phyloP scores from a whole-genome alignment of 305 asterid genomes.

The Fraxinus dipetala region DNA sequence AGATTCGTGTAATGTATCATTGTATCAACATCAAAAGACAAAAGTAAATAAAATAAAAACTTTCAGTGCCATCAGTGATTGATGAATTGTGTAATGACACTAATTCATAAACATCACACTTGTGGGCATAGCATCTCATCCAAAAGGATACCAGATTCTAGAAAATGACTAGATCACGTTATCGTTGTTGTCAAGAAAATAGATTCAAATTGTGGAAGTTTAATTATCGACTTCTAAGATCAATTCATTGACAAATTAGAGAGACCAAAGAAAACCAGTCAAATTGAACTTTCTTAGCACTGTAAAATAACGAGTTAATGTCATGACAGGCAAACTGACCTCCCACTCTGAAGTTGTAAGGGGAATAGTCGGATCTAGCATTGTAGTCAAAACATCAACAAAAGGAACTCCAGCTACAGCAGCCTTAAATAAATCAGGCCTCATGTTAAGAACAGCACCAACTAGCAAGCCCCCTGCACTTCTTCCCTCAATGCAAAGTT shows the following conservation, averaged over 20 bases:
- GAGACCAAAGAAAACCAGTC: not conserved
- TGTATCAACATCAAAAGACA: not conserved
- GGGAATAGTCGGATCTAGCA: slow-evolving; percentile 97
- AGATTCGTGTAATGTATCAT: not conserved
- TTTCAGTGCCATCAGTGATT: not conserved
- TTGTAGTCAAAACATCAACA: slow-evolving; percentile 85
- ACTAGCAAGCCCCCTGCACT: slow-evolving; percentile 97
- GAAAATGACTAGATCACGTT: not conserved
- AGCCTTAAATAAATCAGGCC: slow-evolving; percentile 83
- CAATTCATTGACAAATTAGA: not conserved
- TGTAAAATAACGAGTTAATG: not conserved
- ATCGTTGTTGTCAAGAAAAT: not conserved
- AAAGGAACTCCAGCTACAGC: slow-evolving; percentile 96
- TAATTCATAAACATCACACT: not conserved
- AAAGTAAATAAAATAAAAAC: not conserved
- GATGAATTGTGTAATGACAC: not conserved
- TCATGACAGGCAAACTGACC: slow-evolving; percentile 46
- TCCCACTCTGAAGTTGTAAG: slow-evolving; percentile 98
- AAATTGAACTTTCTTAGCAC: not conserved
- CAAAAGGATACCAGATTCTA: not conserved
- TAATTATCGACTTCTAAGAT: not conserved
- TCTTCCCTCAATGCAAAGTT: slow-evolving; percentile 84
- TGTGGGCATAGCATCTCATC: not conserved
- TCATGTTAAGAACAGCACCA: slow-evolving; percentile 88
- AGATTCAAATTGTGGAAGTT: not conserved